A percentile compares a stretch with the other conserved stretches of the same genome.
Conservation (phyloP, 2,329 filamentous ascomycete species). For the Graphilbum fragrans region DNA sequence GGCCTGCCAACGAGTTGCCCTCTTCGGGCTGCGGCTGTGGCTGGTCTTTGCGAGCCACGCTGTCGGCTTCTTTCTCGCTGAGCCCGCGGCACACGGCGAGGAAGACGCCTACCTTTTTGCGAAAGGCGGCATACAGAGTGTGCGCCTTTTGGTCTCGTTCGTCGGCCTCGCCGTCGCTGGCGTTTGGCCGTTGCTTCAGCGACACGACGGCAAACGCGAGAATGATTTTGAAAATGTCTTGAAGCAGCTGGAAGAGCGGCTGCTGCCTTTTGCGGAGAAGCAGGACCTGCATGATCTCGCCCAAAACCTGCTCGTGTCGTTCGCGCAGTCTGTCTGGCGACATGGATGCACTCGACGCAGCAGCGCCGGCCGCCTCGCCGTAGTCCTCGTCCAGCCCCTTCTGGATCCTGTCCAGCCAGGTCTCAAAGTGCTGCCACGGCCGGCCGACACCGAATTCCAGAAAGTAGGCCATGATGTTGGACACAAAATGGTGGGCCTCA, state of each 20-base stretch:
- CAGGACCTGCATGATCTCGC: slow-evolving; percentile 62
- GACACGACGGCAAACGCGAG: slow-evolving; percentile 53
- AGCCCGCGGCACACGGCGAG: slow-evolving; percentile 58
- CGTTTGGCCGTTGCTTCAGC: slow-evolving; percentile 21
- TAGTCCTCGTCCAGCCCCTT: slow-evolving; percentile 28
- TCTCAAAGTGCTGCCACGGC: slow-evolving; percentile 61
- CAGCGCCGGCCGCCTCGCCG: neutral
- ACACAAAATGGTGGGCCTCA: slow-evolving; percentile 71
- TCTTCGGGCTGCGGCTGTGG: slow-evolving; percentile 9
- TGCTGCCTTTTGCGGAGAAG: slow-evolving; percentile 65
- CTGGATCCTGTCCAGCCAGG: slow-evolving; percentile 53
- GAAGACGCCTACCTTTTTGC: slow-evolving; percentile 62
- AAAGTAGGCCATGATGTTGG: slow-evolving; percentile 61
- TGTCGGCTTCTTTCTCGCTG: slow-evolving; percentile 48
- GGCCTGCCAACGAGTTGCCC: slow-evolving; percentile 9
- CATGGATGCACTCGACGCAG: slow-evolving; percentile 17
- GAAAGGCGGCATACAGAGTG: slow-evolving; percentile 52
- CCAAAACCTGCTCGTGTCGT: slow-evolving; percentile 60
- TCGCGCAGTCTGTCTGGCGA: slow-evolving; percentile 57
- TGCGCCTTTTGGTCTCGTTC: slow-evolving; percentile 9
- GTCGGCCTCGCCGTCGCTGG: neutral
- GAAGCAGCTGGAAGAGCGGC: slow-evolving; percentile 58
- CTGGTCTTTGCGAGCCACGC: slow-evolving; percentile 12
- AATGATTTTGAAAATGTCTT: slow-evolving; percentile 65
- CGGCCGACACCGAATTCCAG: slow-evolving; percentile 64